Evolutionary conservation across 2,329 filamentous ascomycete genomes (phyloP), one percentile per base, ranked within the genome.

Genomic region (Sordariomycetes sp.): DNA sequence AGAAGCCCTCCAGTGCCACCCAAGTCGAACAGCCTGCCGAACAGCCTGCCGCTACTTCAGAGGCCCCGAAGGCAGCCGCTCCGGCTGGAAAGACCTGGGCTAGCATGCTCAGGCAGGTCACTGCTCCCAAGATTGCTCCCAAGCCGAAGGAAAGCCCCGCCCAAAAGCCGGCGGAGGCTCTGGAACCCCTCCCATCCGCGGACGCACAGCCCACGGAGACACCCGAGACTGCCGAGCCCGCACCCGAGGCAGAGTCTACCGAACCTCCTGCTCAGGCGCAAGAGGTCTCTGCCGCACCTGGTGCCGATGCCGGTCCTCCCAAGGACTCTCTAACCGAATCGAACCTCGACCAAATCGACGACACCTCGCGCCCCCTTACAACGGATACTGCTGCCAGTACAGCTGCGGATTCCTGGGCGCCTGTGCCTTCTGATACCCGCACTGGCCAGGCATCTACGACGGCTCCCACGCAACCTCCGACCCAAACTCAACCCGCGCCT

Each of bases 291-390:
- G 73, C 76, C 60, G 78, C 79, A 60, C 72, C 79, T 58, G 80
- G 79, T 65, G 71, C 79, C 55, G 76, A 79, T 54, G 72, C 93
- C 53, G 79, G 81, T 54, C 87, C 89, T 18, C 82, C 89, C 25
- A 87, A 88, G 73, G 90, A 91, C 70, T 85, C 92, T 67, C 81
- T 97, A 63, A 97, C 93, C 32, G 86, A 93, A 75, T 87, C 86
- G 65, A 97, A 97, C 73, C 87, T 97, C 59, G 92, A 96, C 71
- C 89, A 93, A 73, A 80, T 97, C 65, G 87, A 86, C 63, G 92
- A 97, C 74, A 81, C 80, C 59, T 96, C 93, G 51, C 77, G 84
- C 59, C 88, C 90, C 48, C 83, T 87, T 22, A 81, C 86, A 53
- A 93, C 57, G 18, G 57, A 54, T 32, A 97, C 93, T 53, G 89